Evolutionary conservation across 2,329 filamentous ascomycete species (phyloP).

Genomic region (Ceratocystis eucalypticola): DNA sequence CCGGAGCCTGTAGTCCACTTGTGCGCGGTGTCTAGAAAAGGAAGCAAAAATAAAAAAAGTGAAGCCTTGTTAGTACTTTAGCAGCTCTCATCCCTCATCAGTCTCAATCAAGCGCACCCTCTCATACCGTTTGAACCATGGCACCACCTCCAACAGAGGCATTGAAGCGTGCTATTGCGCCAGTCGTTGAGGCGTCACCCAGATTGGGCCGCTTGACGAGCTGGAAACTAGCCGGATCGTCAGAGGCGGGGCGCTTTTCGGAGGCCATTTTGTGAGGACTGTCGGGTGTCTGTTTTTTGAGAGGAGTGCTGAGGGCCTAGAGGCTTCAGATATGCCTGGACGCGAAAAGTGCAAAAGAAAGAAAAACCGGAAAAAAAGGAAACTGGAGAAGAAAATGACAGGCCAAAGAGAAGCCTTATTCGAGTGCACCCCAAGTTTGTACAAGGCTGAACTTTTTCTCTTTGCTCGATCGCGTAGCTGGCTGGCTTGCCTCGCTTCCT

Average conservation of each 20-base stretch:
- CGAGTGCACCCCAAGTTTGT: background rate
- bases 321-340: background rate
- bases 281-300: background rate
- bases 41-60: background rate
- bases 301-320: slow-evolving; percentile 1
- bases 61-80: slow-evolving; percentile 13
- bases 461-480: slow-evolving; percentile 3
- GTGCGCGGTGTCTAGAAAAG: slow-evolving; percentile 55
- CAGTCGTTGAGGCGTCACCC: slow-evolving; percentile 31
- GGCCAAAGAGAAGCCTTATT: slow-evolving; percentile 6
- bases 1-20: slow-evolving; percentile 71
- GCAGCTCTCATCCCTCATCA: background rate
- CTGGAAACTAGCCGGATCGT: slow-evolving; percentile 65
- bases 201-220: slow-evolving; percentile 82
- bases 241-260: slow-evolving; percentile 83
- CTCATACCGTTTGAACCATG: slow-evolving; percentile 37
- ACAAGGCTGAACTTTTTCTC: slow-evolving; percentile 18
- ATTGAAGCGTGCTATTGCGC: slow-evolving; percentile 39
- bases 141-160: slow-evolving; percentile 33
- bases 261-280: slow-evolving; percentile 54
- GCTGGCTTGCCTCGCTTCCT: slow-evolving; percentile 7
- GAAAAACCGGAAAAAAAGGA: background rate
- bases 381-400: background rate
- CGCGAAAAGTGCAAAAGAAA: background rate
- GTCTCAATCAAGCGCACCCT: background rate